Evolutionary conservation across 164 flowering plant genomes (phyloP), one percentile per base, ranked within the genome.

Genomic region (Kalanchoe fedtschenkoi): DNA sequence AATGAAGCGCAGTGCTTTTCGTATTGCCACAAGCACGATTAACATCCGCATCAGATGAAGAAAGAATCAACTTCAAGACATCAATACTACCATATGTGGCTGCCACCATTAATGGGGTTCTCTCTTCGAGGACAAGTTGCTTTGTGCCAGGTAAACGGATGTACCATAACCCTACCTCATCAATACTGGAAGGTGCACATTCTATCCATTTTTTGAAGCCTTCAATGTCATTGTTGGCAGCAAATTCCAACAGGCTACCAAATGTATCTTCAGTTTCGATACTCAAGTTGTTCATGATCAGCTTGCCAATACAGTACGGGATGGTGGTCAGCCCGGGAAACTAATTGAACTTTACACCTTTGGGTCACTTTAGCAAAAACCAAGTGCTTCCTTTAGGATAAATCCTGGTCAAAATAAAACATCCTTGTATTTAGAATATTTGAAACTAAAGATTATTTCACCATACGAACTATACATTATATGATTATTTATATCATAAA

Each of bases 81-180:
- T 92, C 93, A 38, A 81, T 51, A 68, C 95, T 89, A 16, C 98
- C 98, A 72, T 92, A 92, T 0, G 83, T 87, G 28, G 98, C 86
- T 53, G 98, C 98, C 9, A 92, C 91, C 98, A 92, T 92, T 35
- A 92, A 71, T 2, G 98, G 96, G 16, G 98, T 92, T 58, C 95
- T 70, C 30, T 85, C 76, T 66, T 83, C 87, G 60, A 82, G 79
- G 24, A 85, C 96, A 95, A 89, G 86, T 64, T 80, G 84, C 69
- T 81, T 89, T 9, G 89, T 81, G 19, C 98, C 93, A 70, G 85
- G 83, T 63, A 71, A 77, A 3, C 96, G 87, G 6, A 91, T 82
- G 76, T 92, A 92, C 98, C 98, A 92, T n/a, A 68, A 64, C 4
- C 85, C 96, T 62, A 77, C 65, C 68, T 88, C 91, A 72, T 89